These are phyloP conservation scores for Trichophaea hybrida DNA, from an alignment of 2,329 filamentous ascomycete species.

Conservation along the genomic window DNA sequence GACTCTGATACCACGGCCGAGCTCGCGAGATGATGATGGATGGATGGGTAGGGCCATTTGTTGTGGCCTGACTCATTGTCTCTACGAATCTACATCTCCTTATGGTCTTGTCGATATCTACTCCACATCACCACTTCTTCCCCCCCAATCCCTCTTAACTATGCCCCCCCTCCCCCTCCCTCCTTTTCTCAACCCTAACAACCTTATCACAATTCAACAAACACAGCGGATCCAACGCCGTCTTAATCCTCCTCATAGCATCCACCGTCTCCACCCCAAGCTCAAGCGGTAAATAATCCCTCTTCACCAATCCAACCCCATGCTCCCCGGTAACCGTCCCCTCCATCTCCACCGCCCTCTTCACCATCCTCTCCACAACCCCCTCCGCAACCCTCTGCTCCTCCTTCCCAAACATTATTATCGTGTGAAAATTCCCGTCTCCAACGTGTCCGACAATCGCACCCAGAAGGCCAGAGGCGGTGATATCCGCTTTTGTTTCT, in stretches of 20 bases:
- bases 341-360: slow-evolving; percentile 69
- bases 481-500: slow-evolving; percentile 52
- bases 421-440: slow-evolving; percentile 66
- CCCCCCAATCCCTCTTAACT: background rate
- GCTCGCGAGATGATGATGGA: too few relatives aligned
- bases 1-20: too few relatives aligned
- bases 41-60: too few relatives aligned
- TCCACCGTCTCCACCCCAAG: slow-evolving; percentile 61
- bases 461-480: slow-evolving; percentile 42
- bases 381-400: slow-evolving; percentile 53
- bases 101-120: too few relatives aligned
- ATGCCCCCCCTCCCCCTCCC: slow-evolving; percentile 1
- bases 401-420: slow-evolving; percentile 47
- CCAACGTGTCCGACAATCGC: slow-evolving; percentile 59
- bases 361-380: slow-evolving; percentile 71
- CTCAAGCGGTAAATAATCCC: slow-evolving; percentile 69
- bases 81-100: too few relatives aligned
- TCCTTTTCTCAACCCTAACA: slow-evolving; percentile 40
- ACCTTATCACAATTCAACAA: slow-evolving; percentile 58
- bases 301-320: slow-evolving; percentile 69
- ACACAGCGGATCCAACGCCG: slow-evolving; percentile 61
- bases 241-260: slow-evolving; percentile 72
- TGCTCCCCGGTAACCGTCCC: slow-evolving; percentile 79
- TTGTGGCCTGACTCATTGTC: too few relatives aligned
- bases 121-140: too few relatives aligned